These are phyloP conservation scores for Pythium apleroticum DNA, from an alignment of 352 stramenopile species.

Conservation along the genomic window DNA sequence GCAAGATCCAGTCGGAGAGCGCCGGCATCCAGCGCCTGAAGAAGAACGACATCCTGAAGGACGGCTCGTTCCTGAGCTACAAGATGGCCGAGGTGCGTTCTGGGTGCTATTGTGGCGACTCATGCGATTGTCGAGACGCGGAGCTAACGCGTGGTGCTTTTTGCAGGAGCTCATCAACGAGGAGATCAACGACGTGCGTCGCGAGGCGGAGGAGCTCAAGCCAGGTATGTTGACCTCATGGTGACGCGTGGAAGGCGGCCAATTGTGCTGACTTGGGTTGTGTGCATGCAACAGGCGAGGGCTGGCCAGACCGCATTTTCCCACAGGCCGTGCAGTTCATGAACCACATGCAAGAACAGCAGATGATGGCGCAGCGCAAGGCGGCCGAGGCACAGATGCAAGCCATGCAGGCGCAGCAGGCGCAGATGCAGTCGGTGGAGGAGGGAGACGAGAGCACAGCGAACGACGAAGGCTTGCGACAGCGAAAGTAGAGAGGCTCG, in stretches of 20 bases:
- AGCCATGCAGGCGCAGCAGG: conserved; percentile 60
- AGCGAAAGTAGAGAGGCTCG: conserved; percentile 55
- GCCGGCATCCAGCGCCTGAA: conserved; percentile 82
- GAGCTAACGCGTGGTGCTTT: conserved; percentile 1
- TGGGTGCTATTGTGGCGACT: not conserved
- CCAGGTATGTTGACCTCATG: conserved; percentile 42
- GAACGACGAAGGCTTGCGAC: conserved; percentile 48
- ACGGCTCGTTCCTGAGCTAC: conserved; percentile 86
- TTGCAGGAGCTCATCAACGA: conserved; percentile 78
- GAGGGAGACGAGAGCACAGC: conserved; percentile 17
- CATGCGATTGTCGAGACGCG: not conserved
- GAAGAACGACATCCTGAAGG: conserved; percentile 89
- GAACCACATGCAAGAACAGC: conserved; percentile 86
- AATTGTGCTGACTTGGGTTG: not conserved
- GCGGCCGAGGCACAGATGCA: conserved; percentile 69
- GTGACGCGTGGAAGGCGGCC: not conserved
- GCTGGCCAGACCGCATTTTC: conserved; percentile 88
- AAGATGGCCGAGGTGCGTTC: conserved; percentile 65
- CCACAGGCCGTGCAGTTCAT: conserved; percentile 88
- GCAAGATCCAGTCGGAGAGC: conserved; percentile 87
- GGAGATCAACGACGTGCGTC: conserved; percentile 84
- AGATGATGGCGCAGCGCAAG: conserved; percentile 81
- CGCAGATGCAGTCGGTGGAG: conserved; percentile 41
- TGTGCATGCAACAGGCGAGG: conserved; percentile 44
- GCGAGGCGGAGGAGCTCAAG: conserved; percentile 80